Evolutionary conservation across 495 filamentous ascomycete genomes (phyloP), one percentile per base, ranked within the genome.

Genomic region (Penicillium silybi): DNA sequence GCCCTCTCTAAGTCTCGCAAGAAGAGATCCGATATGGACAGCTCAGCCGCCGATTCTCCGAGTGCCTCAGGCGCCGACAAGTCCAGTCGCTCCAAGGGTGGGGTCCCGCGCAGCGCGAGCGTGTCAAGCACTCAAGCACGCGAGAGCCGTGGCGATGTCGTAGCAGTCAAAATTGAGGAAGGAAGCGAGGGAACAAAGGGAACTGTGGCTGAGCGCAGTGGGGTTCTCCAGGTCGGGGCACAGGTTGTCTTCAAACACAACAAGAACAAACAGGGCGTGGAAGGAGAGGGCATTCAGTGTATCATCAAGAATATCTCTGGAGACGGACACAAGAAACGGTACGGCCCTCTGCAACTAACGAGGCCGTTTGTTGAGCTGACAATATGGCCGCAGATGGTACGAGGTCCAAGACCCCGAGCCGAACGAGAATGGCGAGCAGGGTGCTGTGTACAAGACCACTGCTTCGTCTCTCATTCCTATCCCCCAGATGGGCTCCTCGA

Each of bases 321-420:
- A 9, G 90, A 96, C 46, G 92, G 90, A 40, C 86, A 87, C 53
- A 88, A 90, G 59, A 87, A 91, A 58, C 76, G 80, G 83, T 85
- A 75, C 46, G 51, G 45, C 23, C 16, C 20, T 63, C 50, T 40
- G 44, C 18, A 41, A 18, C 16, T 39, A 1, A 13, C n/a, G n/a
- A 39, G 18, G 1, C 2, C 1, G 37, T 47, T 18, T 13, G 3
- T 32, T 1, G 11, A 17, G 34, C 26, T 29, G 26, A 23, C 42
- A 32, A 10, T 10, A 13, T 45, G 25, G 44, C 19, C 23, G 19
- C 23, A 60, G 54, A 2, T 55, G 90, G 52, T 98, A 97, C 73
- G 89, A 92, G 65, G 92, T 99, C 19, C 88, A 95, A 65, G 95
- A 99, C 62, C 85, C 89, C 3, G 92, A 96, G 63, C 88, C 90